phyloP scores from a whole-genome alignment of 176 grass and related monocot species.

The Ensete glaucum region DNA sequence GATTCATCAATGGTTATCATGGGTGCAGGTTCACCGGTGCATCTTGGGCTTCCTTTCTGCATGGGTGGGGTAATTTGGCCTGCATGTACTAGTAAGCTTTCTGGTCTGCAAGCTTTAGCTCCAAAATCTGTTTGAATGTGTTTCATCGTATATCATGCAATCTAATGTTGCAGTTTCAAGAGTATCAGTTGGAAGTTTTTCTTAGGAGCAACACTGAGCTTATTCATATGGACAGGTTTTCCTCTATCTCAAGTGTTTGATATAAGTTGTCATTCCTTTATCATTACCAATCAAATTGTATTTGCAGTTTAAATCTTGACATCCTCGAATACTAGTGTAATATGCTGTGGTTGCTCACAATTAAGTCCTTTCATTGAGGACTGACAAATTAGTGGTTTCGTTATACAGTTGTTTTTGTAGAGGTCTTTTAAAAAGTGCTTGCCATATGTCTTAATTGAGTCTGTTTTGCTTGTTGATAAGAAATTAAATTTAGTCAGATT shows the following conservation, averaged over 20 bases:
- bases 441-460: no score
- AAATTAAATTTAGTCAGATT: no score
- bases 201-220: conserved; percentile 48
- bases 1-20: conserved; percentile 6
- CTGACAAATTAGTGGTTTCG: no score
- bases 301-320: no score
- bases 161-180: conserved; percentile 49
- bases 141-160: conserved; percentile 9
- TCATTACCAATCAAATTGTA: neutral
- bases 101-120: neutral
- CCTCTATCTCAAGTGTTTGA: neutral
- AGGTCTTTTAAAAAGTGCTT: no score
- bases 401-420: no score
- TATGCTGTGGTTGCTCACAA: no score
- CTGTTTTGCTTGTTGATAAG: no score
- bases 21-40: conserved; percentile 85
- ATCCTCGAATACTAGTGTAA: no score
- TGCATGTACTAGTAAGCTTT: conserved; percentile 81
- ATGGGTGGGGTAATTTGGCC: conserved; percentile 95
- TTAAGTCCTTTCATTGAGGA: no score
- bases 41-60: conserved; percentile 66
- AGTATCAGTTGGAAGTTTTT: conserved; percentile 85
- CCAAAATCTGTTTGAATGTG: neutral
- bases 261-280: neutral
- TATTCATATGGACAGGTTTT: conserved; percentile 76